These are phyloP conservation scores for Diplodia mutila DNA, from an alignment of 2,329 filamentous ascomycete genomes.

Conservation along the genomic window DNA sequence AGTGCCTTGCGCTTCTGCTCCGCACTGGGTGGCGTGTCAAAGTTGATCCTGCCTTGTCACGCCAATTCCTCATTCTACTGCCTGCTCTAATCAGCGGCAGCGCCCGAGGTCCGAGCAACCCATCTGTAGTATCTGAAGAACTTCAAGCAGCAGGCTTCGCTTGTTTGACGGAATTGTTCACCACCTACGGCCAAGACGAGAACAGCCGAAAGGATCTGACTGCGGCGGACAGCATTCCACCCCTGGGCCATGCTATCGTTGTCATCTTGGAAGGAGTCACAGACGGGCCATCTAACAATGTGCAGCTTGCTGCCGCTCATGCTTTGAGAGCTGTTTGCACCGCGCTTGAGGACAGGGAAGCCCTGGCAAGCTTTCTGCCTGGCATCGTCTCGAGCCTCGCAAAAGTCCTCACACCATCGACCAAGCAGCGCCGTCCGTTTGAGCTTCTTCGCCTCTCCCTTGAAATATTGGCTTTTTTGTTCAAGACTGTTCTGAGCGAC, in stretches of 20 bases:
- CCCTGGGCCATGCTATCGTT: constrained; percentile 80
- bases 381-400: constrained; percentile 82
- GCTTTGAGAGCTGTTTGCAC: constrained; percentile 66
- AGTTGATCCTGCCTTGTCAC: constrained; percentile 72
- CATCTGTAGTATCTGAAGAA: constrained; percentile 67
- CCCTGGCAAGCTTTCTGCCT: constrained; percentile 83
- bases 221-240: constrained; percentile 67
- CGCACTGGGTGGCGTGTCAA: constrained; percentile 76
- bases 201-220: constrained; percentile 57
- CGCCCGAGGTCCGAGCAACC: constrained; percentile 58
- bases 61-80: constrained; percentile 83
- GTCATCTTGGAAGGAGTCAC: constrained; percentile 75
- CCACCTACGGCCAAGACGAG: constrained; percentile 56
- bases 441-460: constrained; percentile 68
- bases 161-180: constrained; percentile 70
- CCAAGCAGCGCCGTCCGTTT: constrained; percentile 62
- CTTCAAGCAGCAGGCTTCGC: constrained; percentile 71
- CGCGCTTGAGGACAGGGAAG: constrained; percentile 71
- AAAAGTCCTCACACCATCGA: constrained; percentile 72
- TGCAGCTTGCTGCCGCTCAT: constrained; percentile 71
- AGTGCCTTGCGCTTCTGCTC: constrained; percentile 75
- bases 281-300: constrained; percentile 65
- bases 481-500: constrained; percentile 54
- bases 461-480: constrained; percentile 56
- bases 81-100: constrained; percentile 78